Evolutionary conservation across 108 stramenopile species (phyloP).

Genomic region (Pseudonitzschia multistriata): DNA sequence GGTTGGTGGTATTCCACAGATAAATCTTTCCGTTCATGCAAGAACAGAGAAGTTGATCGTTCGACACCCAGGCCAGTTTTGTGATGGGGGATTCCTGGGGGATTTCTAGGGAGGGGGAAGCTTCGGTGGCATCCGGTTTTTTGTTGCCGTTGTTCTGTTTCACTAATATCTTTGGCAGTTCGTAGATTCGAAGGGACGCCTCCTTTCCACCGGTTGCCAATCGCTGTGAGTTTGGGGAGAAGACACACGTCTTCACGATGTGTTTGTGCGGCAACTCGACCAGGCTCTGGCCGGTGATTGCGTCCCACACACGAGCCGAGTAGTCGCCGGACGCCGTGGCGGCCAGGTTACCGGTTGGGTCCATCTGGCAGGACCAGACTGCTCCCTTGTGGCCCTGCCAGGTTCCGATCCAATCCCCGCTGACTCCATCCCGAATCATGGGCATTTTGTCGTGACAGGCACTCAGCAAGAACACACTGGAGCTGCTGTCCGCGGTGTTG

Average conservation of each 20-base stretch:
- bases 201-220: slow-evolving; percentile 96
- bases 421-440: slow-evolving; percentile 93
- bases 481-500: neutral
- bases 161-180: slow-evolving; percentile 40
- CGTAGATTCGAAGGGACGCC: slow-evolving; percentile 85
- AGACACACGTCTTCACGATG: slow-evolving; percentile 95
- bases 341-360: slow-evolving; percentile 76
- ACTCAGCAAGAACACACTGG: slow-evolving; percentile 67
- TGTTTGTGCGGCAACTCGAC: slow-evolving; percentile 88
- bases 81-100: slow-evolving; percentile 51
- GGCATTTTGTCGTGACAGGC: slow-evolving; percentile 90
- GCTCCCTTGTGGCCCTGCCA: slow-evolving; percentile 99
- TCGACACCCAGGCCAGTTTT: slow-evolving; percentile 65
- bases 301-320: slow-evolving; percentile 85
- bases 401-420: slow-evolving; percentile 99
- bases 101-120: slow-evolving; percentile 9
- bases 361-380: slow-evolving; percentile 95
- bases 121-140: slow-evolving; percentile 5
- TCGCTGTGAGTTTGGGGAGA: slow-evolving; percentile 69
- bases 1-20: slow-evolving; percentile 51
- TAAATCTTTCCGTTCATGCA: slow-evolving; percentile 70
- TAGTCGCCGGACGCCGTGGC: slow-evolving; percentile 92
- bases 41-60: slow-evolving; percentile 52
- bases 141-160: neutral
- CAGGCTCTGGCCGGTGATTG: slow-evolving; percentile 76